These are phyloP conservation scores for Camellia granthamiana DNA, from an alignment of 148 eudicot species.

Conservation along the genomic window DNA sequence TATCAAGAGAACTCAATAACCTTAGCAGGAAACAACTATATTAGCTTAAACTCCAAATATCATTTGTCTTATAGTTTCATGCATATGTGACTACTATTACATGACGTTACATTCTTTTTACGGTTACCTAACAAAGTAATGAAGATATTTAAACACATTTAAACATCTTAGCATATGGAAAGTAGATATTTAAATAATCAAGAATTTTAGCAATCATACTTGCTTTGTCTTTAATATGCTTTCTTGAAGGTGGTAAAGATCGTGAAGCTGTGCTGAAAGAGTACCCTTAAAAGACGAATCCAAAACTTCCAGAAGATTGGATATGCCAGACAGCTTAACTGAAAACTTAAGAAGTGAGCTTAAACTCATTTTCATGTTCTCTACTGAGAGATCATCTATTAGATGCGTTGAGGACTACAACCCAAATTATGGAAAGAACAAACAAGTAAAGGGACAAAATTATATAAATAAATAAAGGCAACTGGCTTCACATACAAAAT, in stretches of 20 bases:
- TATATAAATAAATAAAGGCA: not conserved
- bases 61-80: not conserved
- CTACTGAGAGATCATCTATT: conserved; percentile 50
- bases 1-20: conserved; percentile 3
- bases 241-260: conserved; percentile 78
- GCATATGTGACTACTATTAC: not conserved
- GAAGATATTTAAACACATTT: not conserved
- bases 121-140: not conserved
- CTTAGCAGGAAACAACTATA: not conserved
- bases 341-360: conserved; percentile 50
- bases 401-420: conserved; percentile 42
- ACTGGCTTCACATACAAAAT: not conserved
- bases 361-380: conserved; percentile 51
- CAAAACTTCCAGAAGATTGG: conserved; percentile 77
- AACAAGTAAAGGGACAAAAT: not conserved
- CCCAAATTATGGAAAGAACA: not conserved
- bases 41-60: not conserved
- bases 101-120: not conserved
- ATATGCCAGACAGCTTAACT: conserved; percentile 63
- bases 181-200: not conserved
- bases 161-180: not conserved
- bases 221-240: conserved; percentile 85
- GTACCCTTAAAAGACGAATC: conserved; percentile 79
- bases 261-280: conserved; percentile 80
- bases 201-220: conserved; percentile 35